Evolutionary conservation across 176 grass and related monocot species (phyloP).

Genomic region (Eremochloa ophiuroides): DNA sequence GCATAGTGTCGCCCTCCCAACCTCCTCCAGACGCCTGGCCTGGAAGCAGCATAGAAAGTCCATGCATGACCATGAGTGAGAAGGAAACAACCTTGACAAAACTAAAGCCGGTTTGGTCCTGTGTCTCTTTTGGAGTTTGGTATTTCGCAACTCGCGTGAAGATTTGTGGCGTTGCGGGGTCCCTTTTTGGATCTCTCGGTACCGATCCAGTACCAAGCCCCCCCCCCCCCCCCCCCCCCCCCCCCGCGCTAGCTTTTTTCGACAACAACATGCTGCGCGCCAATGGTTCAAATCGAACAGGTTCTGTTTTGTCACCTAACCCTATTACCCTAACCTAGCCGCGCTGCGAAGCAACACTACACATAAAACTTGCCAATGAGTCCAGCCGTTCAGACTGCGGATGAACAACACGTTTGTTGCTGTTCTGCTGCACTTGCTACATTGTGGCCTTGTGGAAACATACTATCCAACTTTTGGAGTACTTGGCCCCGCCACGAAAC

Average conservation of each 20-base stretch:
- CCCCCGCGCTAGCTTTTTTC: too few species aligned
- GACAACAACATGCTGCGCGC: background rate
- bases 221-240: too few species aligned
- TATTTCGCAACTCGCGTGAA: slow-evolving; percentile 28
- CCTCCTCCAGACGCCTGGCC: background rate
- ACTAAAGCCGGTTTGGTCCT: background rate
- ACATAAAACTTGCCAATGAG: too few species aligned
- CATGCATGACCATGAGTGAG: background rate
- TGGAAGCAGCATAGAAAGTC: background rate
- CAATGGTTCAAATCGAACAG: background rate
- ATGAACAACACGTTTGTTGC: too few species aligned
- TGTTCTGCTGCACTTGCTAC: too few species aligned
- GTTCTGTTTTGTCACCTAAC: too few species aligned
- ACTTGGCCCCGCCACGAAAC: too few species aligned
- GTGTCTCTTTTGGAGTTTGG: slow-evolving; percentile 43
- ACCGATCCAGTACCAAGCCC: background rate
- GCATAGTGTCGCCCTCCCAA: background rate
- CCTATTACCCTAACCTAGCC: background rate
- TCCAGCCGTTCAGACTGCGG: too few species aligned
- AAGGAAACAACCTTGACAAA: background rate
- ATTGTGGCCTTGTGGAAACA: too few species aligned
- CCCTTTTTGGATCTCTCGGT: background rate
- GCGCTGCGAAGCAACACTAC: too few species aligned
- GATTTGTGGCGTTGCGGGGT: slow-evolving; percentile 37
- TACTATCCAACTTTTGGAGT: too few species aligned